These are phyloP conservation scores for Ceratobasidium theobromae DNA, from an alignment of 1,284 basidiomycete genomes.

Conservation along the genomic window DNA sequence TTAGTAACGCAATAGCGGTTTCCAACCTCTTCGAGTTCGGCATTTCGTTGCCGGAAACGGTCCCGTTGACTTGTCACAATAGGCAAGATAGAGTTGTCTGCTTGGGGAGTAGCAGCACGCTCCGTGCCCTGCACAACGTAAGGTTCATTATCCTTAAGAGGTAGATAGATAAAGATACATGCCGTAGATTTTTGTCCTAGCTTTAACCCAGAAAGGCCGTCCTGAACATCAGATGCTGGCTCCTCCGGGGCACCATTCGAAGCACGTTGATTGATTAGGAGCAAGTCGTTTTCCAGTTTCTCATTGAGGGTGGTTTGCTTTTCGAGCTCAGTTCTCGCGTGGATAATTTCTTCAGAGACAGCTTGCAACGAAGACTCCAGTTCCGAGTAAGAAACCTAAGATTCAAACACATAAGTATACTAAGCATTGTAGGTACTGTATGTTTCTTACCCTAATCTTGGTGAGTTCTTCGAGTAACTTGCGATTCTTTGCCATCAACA, in stretches of 20 bases:
- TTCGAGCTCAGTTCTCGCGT: slow-evolving; percentile 65
- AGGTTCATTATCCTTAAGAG: neutral
- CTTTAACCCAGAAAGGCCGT: slow-evolving; percentile 70
- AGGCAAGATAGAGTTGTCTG: slow-evolving; percentile 88
- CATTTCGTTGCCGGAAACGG: slow-evolving; percentile 91
- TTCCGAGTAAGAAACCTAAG: slow-evolving; percentile 79
- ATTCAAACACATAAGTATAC: neutral
- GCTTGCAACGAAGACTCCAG: slow-evolving; percentile 67
- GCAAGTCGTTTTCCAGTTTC: slow-evolving; percentile 86
- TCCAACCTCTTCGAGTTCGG: slow-evolving; percentile 89
- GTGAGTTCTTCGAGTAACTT: slow-evolving; percentile 93
- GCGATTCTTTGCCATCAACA: slow-evolving; percentile 92
- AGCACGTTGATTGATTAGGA: slow-evolving; percentile 66
- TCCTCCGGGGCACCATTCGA: slow-evolving; percentile 41
- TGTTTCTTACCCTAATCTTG: slow-evolving; percentile 69
- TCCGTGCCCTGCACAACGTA: slow-evolving; percentile 37
- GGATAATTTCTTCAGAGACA: slow-evolving; percentile 60
- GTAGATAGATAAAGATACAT: slow-evolving; percentile 36
- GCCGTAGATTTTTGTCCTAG: slow-evolving; percentile 59
- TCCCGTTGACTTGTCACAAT: slow-evolving; percentile 97
- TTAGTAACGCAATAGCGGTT: neutral
- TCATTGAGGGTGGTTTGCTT: slow-evolving; percentile 82
- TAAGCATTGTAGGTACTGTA: neutral
- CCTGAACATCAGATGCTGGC: slow-evolving; percentile 39
- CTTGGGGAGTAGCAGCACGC: slow-evolving; percentile 24